Percentiles rank a stretch among this genome's conserved stretches.
These are phyloP conservation scores for Ogataea paradorogensis DNA, from an alignment of 805 yeast species.

Conservation along the genomic window DNA sequence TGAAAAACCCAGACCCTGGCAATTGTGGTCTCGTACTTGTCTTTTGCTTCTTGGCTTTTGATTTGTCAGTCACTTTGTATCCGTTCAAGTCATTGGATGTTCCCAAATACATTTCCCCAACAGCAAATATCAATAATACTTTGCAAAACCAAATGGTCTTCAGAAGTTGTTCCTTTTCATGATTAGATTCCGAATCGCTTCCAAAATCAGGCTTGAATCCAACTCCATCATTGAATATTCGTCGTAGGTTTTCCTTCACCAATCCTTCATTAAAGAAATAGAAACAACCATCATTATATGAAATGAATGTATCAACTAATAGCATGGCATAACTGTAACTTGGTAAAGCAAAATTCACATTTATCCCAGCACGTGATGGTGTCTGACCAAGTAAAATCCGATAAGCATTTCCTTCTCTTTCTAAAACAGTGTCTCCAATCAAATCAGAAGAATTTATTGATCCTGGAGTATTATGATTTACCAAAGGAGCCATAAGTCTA, in stretches of 20 bases:
- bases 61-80: constrained; percentile 32
- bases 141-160: constrained; percentile 84
- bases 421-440: constrained; percentile 52
- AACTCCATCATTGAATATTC: constrained; percentile 51
- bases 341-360: constrained; percentile 71
- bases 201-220: constrained; percentile 32
- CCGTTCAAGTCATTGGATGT: constrained; percentile 66
- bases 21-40: constrained; percentile 38
- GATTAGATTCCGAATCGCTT: constrained; percentile 25
- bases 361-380: constrained; percentile 62
- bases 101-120: constrained; percentile 81
- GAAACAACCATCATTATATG: constrained; percentile 81
- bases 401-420: constrained; percentile 75
- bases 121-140: constrained; percentile 66
- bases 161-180: constrained; percentile 50
- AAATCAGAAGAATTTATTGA: background rate
- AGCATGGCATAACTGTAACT: constrained; percentile 74
- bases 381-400: constrained; percentile 66
- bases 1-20: constrained; percentile 78
- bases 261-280: constrained; percentile 82
- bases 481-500: constrained; percentile 36
- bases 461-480: constrained; percentile 6
- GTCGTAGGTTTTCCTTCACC: constrained; percentile 62
- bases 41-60: constrained; percentile 23
- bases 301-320: constrained; percentile 70